Conservation (phyloP, 345 rosid genomes). For the Rhodamnia rubescens region DNA sequence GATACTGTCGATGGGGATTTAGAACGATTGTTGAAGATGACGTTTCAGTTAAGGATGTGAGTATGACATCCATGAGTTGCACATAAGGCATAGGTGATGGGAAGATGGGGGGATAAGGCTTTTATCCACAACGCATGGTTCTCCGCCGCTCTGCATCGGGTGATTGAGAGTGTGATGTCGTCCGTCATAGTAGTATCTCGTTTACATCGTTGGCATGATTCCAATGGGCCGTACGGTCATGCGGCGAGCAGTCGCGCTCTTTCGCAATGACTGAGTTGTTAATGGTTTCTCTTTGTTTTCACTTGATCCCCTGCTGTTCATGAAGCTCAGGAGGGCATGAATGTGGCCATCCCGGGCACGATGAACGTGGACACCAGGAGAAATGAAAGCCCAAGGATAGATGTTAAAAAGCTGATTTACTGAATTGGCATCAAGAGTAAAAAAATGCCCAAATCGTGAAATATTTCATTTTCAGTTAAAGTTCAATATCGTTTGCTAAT, state of each 20-base stretch:
- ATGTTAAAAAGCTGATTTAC: too few relatives aligned
- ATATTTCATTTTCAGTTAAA: too few relatives aligned
- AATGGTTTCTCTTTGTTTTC: neutral
- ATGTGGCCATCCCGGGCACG: neutral
- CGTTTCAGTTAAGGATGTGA: neutral
- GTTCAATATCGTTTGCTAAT: too few relatives aligned
- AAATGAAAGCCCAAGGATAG: too few relatives aligned
- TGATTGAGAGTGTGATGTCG: neutral
- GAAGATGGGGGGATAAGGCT: slow-evolving; percentile 16
- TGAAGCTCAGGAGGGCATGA: neutral
- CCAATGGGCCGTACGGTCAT: neutral
- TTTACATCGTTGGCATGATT: neutral
- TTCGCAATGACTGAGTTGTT: neutral
- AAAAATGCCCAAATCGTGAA: too few relatives aligned
- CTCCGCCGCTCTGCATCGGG: neutral
- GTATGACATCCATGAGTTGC: neutral
- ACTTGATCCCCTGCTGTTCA: neutral
- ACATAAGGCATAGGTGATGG: slow-evolving; percentile 10
- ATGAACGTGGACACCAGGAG: neutral
- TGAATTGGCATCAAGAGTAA: too few relatives aligned
- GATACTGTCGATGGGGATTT: neutral
- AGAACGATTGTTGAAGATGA: neutral
- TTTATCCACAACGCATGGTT: too few relatives aligned
- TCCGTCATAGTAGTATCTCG: neutral
- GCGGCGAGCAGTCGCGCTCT: neutral